Evolutionary conservation across 2,329 filamentous ascomycete genomes (phyloP).

Genomic region (Aspergillus persii): DNA sequence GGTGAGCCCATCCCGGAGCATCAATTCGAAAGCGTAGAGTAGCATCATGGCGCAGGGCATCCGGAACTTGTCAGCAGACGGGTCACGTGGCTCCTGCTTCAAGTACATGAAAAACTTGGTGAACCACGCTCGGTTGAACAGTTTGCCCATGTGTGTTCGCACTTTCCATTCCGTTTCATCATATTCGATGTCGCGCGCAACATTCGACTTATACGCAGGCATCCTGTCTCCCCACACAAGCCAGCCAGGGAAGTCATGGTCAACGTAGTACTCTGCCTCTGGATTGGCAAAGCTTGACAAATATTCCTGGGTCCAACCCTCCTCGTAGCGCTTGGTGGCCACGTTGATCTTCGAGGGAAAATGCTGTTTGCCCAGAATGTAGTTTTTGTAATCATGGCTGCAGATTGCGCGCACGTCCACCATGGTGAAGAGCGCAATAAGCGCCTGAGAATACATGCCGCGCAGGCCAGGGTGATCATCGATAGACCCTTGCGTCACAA

Average conservation of each 20-base stretch:
- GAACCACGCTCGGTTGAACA: constrained; percentile 83
- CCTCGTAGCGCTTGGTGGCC: constrained; percentile 69
- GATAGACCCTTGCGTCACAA: constrained; percentile 78
- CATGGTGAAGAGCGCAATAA: constrained; percentile 77
- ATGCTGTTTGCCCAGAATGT: constrained; percentile 74
- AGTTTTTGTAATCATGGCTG: constrained; percentile 82
- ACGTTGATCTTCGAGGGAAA: constrained; percentile 75
- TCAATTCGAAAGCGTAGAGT: constrained; percentile 85
- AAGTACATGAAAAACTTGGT: constrained; percentile 84
- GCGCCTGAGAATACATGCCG: constrained; percentile 74
- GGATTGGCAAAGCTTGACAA: constrained; percentile 74
- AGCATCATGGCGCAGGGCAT: constrained; percentile 84
- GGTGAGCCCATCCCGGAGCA: constrained; percentile 72
- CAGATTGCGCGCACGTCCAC: constrained; percentile 85
- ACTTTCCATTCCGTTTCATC: constrained; percentile 75
- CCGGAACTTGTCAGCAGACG: constrained; percentile 78
- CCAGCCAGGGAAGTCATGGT: constrained; percentile 92
- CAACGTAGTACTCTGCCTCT: constrained; percentile 82
- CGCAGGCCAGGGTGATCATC: constrained; percentile 87
- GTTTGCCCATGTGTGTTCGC: constrained; percentile 73
- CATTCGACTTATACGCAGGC: constrained; percentile 71
- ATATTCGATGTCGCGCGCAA: constrained; percentile 66
- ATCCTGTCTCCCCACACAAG: constrained; percentile 90
- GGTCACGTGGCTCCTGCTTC: constrained; percentile 91
- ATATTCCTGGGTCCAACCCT: constrained; percentile 75